phyloP scores from a whole-genome alignment of 106 monocot species.

The Agapanthus africanus region DNA sequence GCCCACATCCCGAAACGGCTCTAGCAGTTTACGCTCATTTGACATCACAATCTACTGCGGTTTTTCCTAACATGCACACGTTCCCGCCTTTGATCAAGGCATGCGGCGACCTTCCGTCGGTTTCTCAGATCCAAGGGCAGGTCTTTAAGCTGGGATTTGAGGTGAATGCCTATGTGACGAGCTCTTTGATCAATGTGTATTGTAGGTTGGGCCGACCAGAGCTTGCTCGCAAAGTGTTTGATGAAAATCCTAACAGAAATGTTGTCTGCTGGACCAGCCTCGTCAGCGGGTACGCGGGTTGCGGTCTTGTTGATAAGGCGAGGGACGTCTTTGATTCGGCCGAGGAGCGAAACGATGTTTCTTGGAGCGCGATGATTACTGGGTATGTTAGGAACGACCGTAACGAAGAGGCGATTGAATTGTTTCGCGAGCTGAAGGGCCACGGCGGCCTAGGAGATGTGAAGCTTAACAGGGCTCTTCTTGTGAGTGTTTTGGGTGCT shows the following conservation, averaged over 20 bases:
- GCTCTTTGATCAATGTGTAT: constrained; percentile 32
- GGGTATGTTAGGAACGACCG: constrained; percentile 33
- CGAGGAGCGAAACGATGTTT: constrained; percentile 25
- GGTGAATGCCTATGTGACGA: constrained; percentile 15
- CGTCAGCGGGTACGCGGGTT: constrained; percentile 20
- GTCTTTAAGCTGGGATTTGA: constrained; percentile 26
- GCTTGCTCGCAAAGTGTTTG: constrained; percentile 26
- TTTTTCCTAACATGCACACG: constrained; percentile 35
- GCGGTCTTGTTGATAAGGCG: constrained; percentile 16
- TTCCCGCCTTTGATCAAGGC: constrained; percentile 43
- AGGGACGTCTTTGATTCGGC: constrained; percentile 32
- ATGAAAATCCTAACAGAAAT: constrained; percentile 25
- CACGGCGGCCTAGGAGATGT: background rate
- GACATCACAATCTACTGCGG: background rate
- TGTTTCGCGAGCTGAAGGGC: constrained; percentile 34
- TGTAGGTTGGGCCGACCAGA: constrained; percentile 11
- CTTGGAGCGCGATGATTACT: constrained; percentile 50
- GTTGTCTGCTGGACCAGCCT: constrained; percentile 36
- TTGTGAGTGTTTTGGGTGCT: constrained; percentile 38
- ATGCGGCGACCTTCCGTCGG: constrained; percentile 3
- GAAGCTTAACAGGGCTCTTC: constrained; percentile 33
- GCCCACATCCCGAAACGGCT: constrained; percentile 9
- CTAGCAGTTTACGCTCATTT: constrained; percentile 20
- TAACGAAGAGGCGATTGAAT: constrained; percentile 21
- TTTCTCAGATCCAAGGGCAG: constrained; percentile 25